phyloP scores from a whole-genome alignment of 257 asterid species.

The Plectranthus barbatus region DNA sequence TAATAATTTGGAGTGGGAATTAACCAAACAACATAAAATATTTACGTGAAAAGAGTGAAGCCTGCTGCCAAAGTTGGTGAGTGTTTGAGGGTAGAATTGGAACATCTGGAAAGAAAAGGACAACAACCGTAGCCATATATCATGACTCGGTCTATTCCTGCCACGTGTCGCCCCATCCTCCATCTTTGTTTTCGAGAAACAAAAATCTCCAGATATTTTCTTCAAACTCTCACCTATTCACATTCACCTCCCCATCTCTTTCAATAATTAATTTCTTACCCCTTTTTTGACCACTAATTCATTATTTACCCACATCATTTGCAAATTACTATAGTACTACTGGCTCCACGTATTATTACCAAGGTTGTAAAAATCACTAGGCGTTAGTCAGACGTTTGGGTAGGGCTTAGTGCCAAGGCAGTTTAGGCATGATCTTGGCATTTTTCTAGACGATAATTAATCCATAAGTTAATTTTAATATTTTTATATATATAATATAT shows the following conservation, averaged over 20 bases:
- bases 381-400: too few species aligned
- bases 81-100: conserved; percentile 9
- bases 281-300: not conserved
- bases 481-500: too few species aligned
- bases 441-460: too few species aligned
- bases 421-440: too few species aligned
- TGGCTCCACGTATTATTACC: too few species aligned
- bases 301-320: not conserved
- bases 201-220: conserved; percentile 13
- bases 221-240: not conserved
- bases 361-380: too few species aligned
- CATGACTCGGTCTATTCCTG: conserved; percentile 7
- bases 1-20: too few species aligned
- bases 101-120: not conserved
- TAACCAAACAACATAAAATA: not conserved
- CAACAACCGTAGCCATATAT: not conserved
- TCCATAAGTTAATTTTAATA: too few species aligned
- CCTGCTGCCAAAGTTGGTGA: not conserved
- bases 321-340: too few species aligned
- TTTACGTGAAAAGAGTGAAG: not conserved
- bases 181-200: not conserved
- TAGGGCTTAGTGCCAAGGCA: too few species aligned
- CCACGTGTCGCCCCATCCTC: conserved; percentile 13
- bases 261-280: not conserved
- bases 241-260: not conserved